Conservation (phyloP, 129 eudicot genomes). For the Chrysanthemum lavandulifolium region DNA sequence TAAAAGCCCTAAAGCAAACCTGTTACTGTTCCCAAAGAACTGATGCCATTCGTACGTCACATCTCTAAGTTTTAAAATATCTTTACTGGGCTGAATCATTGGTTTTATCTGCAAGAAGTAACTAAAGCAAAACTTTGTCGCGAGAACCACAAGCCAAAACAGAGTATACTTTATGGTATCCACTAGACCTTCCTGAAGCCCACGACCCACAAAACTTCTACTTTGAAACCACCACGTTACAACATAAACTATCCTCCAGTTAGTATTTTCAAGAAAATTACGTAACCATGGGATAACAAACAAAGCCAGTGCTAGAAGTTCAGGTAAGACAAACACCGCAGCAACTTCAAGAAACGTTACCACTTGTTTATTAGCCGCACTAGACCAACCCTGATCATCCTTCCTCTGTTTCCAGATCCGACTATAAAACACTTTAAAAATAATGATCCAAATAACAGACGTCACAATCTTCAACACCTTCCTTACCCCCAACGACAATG, state of each 20-base stretch:
- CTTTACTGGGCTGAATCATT: constrained; percentile 73
- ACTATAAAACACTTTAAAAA: constrained; percentile 66
- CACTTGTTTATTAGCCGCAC: constrained; percentile 49
- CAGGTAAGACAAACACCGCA: constrained; percentile 61
- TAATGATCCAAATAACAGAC: constrained; percentile 68
- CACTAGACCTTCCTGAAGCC: constrained; percentile 83
- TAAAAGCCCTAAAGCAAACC: constrained; percentile 73
- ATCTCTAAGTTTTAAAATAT: constrained; percentile 40
- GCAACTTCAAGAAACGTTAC: constrained; percentile 60
- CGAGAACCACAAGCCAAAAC: constrained; percentile 86
- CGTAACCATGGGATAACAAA: constrained; percentile 82
- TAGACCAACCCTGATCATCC: constrained; percentile 43
- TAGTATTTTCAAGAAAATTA: constrained; percentile 74
- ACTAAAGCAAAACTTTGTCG: constrained; percentile 76
- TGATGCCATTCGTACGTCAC: constrained; percentile 80
- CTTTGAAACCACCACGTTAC: constrained; percentile 97
- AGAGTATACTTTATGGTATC: constrained; percentile 76
- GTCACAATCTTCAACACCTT: constrained; percentile 67
- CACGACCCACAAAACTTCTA: constrained; percentile 78
- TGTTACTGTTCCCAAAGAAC: constrained; percentile 70
- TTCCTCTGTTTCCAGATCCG: constrained; percentile 67
- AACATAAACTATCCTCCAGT: constrained; percentile 76
- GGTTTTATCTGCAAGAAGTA: constrained; percentile 91
- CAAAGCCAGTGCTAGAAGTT: constrained; percentile 60
- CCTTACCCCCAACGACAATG: constrained; percentile 64